Conservation (phyloP, 2,329 filamentous ascomycete genomes). For the Teratosphaeria nubilosa region DNA sequence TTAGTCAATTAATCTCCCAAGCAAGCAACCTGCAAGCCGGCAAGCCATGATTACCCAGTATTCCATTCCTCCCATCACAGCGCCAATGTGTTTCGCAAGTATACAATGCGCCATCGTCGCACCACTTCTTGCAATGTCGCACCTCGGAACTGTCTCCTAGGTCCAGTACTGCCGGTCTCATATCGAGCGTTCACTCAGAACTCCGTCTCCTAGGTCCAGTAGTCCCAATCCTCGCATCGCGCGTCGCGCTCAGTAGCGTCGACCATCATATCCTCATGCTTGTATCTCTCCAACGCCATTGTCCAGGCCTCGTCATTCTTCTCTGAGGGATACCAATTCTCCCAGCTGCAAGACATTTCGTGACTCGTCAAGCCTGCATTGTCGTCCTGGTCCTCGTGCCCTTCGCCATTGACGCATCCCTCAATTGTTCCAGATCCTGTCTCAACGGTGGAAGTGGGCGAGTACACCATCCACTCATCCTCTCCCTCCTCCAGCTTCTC, state of each 20-base stretch:
- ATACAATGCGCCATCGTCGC: not conserved
- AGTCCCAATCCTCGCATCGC: not conserved
- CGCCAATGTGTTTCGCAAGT: not conserved
- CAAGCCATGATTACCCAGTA: not conserved
- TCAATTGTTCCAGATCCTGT: not conserved
- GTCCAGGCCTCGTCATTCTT: not conserved
- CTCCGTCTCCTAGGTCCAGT: not conserved
- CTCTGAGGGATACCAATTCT: not conserved
- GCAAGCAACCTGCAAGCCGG: not conserved
- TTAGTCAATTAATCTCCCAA: not conserved
- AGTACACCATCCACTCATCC: constrained; percentile 16
- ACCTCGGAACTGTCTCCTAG: not conserved
- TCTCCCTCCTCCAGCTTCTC: constrained; percentile 6
- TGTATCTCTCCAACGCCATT: not conserved
- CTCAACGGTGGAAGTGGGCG: constrained; percentile 6
- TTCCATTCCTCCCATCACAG: not conserved
- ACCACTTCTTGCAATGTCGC: no score
- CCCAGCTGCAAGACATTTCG: not conserved
- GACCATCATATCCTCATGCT: not conserved
- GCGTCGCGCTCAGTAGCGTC: not conserved
- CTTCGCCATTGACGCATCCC: not conserved
- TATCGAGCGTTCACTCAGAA: not conserved
- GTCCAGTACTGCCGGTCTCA: not conserved
- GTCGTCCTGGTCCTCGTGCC: not conserved
- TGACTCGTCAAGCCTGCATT: not conserved